Base-by-base conservation (phyloP, 202 grass and related monocot species). In the Schoenoplectus tabernaemontani region DNA sequence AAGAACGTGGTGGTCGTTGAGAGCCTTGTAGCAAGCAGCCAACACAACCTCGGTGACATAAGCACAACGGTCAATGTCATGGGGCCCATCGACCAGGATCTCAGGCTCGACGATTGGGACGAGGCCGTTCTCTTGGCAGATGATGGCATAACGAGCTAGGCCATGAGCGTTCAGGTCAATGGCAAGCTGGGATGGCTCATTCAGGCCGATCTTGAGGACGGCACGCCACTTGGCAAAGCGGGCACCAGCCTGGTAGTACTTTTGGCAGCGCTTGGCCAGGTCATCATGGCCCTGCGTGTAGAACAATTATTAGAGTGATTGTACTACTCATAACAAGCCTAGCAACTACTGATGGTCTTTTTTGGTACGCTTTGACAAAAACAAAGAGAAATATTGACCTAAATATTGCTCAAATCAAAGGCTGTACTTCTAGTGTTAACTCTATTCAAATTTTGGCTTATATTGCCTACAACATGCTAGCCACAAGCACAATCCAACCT, bases 221-320 rank as follows among this genome's bases (percentile, higher is more conserved):
- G 89, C 92, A 10, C 92, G 92, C 92, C 92, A 94, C 89, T 94
- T 94, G 68, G 92, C 92, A 22, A 94, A 94, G 59, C 92, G 92
- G 76, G 92, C 92, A 69, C 92, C 92, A 0, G 92, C 92, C 76
- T 89, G 79, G 0, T 94, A 94, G 81, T 89, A 94, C 85, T 94
- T 94, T 41, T 83, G 78, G 17, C 92, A 94, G 59, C 87, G 88
- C 85, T 95, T 95, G 77, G 84, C 92, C 58, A 95, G 89, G 73
- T 89, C 89, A 84, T 95, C 92, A 39, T 86, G 85, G 37, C 92
- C 92, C 59, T 75, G 8, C 28, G 33, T 53, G 47, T 34, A 34
- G 13, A 75, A 74, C 24, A 33, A 53, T 34, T 34, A 13, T 11
- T 43, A 3, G 10, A 19, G 0, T 19, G 6, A 44, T 12, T 43